These are phyloP conservation scores for Stagonosporopsis vannaccii DNA, from an alignment of 2,329 filamentous ascomycete species.

Conservation along the genomic window DNA sequence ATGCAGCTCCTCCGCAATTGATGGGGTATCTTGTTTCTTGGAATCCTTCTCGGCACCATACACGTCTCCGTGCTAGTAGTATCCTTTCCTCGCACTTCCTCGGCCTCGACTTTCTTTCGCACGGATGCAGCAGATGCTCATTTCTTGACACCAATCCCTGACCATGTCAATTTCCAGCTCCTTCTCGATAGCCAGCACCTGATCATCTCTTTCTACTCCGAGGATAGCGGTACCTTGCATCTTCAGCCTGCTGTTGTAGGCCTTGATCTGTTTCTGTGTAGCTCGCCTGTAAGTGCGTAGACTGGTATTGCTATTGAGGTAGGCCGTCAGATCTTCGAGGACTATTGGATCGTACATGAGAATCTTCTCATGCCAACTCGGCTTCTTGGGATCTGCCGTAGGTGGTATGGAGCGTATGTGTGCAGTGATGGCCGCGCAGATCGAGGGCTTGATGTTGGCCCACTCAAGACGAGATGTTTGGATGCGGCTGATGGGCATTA, in stretches of 20 bases:
- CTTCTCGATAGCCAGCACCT: conserved; percentile 35
- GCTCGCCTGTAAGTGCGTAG: conserved; percentile 36
- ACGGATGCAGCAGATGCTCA: conserved; percentile 85
- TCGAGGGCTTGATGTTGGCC: conserved; percentile 39
- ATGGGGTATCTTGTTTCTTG: conserved; percentile 8
- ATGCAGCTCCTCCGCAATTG: neutral
- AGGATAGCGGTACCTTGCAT: conserved; percentile 20
- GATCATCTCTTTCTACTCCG: conserved; percentile 20
- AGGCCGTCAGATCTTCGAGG: conserved; percentile 81
- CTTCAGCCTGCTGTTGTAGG: conserved; percentile 36
- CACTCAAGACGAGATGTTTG: conserved; percentile 37
- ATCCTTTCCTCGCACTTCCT: conserved; percentile 29
- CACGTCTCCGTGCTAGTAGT: conserved; percentile 23
- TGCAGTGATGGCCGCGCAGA: conserved; percentile 59
- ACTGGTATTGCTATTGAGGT: conserved; percentile 69
- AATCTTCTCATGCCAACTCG: conserved; percentile 90
- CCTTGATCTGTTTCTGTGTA: conserved; percentile 41
- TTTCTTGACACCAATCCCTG: conserved; percentile 88
- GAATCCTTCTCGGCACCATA: neutral
- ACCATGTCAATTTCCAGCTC: conserved; percentile 62
- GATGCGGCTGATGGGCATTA: conserved; percentile 26
- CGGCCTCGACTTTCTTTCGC: conserved; percentile 56
- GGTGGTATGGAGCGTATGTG: conserved; percentile 56
- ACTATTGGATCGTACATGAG: conserved; percentile 91
- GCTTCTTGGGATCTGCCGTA: conserved; percentile 49